Evolutionary conservation across 768 basidiomycete genomes (phyloP).

Genomic region (Sutorius australiensis): DNA sequence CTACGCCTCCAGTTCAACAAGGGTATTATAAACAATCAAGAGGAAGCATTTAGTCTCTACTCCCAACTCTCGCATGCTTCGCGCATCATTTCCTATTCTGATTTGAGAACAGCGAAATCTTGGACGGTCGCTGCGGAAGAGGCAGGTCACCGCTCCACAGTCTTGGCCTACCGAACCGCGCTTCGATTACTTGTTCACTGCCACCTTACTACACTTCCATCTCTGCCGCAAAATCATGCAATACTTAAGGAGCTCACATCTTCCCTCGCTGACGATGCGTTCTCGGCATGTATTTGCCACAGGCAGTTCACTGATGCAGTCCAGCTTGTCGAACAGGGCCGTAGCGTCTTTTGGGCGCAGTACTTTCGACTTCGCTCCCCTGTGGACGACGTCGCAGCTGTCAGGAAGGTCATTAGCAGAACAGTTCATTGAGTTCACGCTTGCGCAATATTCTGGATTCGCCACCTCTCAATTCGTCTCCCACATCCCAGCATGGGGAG

Average conservation of each 20-base stretch:
- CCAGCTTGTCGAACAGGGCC: constrained; percentile 30
- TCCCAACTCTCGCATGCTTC: neutral
- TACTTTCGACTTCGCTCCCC: constrained; percentile 10
- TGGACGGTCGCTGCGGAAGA: neutral
- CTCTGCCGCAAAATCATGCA: neutral
- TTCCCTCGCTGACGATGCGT: constrained; percentile 7
- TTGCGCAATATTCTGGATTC: neutral
- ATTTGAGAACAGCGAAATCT: neutral
- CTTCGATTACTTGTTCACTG: constrained; percentile 4
- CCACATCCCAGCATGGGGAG: no score
- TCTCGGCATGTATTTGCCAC: constrained; percentile 11
- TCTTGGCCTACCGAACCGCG: constrained; percentile 10
- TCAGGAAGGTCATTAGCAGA: neutral
- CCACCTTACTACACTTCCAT: constrained; percentile 2
- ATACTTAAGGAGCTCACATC: neutral
- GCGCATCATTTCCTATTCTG: neutral
- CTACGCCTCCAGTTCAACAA: neutral
- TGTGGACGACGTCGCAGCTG: neutral
- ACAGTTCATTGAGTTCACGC: constrained; percentile 2
- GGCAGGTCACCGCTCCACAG: constrained; percentile 1
- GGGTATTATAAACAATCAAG: neutral
- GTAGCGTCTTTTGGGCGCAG: constrained; percentile 19
- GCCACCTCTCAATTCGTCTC: neutral
- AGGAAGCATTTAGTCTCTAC: neutral
- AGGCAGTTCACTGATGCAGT: constrained; percentile 15